A percentile compares a stretch with the other conserved stretches of the same genome.
Evolutionary conservation across 164 flowering plant species (phyloP).

Genomic region (Akebia trifoliata): DNA sequence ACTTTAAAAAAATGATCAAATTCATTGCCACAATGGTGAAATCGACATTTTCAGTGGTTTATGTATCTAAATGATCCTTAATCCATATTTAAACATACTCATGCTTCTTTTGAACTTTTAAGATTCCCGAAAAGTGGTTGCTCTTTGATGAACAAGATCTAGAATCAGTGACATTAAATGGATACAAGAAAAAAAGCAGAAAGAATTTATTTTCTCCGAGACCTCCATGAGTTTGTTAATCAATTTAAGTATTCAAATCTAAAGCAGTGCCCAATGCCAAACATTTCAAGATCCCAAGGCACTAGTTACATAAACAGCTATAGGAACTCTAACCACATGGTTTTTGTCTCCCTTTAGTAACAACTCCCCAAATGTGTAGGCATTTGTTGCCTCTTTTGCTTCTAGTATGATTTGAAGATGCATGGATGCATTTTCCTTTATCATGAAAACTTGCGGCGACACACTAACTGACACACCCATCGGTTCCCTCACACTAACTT

Average conservation of each 20-base stretch:
- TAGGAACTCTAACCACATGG: constrained; percentile 43
- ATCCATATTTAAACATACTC: too few species aligned
- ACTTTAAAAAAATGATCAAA: too few species aligned
- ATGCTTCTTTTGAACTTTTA: too few species aligned
- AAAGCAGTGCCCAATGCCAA: not conserved
- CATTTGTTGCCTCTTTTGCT: constrained; percentile 38
- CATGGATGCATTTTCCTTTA: constrained; percentile 28
- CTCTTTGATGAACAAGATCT: too few species aligned
- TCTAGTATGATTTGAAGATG: constrained; percentile 21
- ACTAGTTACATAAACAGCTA: constrained; percentile 40
- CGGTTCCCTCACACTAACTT: constrained; percentile 34
- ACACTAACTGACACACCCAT: constrained; percentile 38
- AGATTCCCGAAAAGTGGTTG: too few species aligned
- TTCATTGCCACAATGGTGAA: too few species aligned
- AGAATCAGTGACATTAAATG: too few species aligned
- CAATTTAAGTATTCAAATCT: not conserved
- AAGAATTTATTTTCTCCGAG: too few species aligned
- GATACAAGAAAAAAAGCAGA: too few species aligned
- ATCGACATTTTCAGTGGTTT: too few species aligned
- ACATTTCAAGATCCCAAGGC: constrained; percentile 14
- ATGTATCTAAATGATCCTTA: too few species aligned
- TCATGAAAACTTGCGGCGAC: constrained; percentile 25
- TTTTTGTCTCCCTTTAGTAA: constrained; percentile 31
- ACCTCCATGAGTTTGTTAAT: too few species aligned
- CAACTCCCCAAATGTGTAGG: constrained; percentile 50